Evolutionary conservation across 768 basidiomycete species (phyloP), one percentile per base, ranked within the genome.

Genomic region (Collybia sp.): DNA sequence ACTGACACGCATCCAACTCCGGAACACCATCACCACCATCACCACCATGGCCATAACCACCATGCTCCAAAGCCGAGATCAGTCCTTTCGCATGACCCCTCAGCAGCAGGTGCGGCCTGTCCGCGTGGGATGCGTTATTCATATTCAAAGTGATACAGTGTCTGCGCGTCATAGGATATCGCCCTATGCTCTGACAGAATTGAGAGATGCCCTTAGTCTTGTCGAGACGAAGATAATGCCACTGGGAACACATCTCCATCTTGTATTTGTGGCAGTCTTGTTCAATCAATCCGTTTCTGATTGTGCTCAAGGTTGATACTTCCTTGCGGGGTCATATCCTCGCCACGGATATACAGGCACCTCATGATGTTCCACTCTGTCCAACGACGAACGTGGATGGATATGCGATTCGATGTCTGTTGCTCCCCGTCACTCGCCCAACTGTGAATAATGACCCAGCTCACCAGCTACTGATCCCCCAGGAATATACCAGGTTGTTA

Each of bases 341-440:
- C 1, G 88, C 88, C 0, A 82, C 90, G 59, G 81, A 89, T 46
- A 79, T 93, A 3, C 66, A 71, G 49, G 82, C 89, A 3, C 67
- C 78, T 1, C 70, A 76, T 30, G 69, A 88, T 55, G 75, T 88
- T 0, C 92, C 92, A 2, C 58, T 61, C 3, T 75, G 75, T 1
- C 61, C 69, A 13, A 89, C 88, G 1, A 92, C 92, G 5, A 93
- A 81, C 53, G 90, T 92, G 10, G 92, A 94, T 60, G 92, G 92
- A 0, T 95, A 95, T 58, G 92, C 92, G 4, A 62, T 93, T 1
- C 71, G 79, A 48, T 81, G 88, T 88, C 55, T 50, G 77, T 51
- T 3, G 17, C n/a, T 31, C 12, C 44, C 13, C 11, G 30, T 15
- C 37, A 31, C 17, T 30, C 13, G 25, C 48, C 30, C 3, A 41